Base-by-base conservation (phyloP, 352 stramenopile genomes). In the Phytophthora citricola region DNA sequence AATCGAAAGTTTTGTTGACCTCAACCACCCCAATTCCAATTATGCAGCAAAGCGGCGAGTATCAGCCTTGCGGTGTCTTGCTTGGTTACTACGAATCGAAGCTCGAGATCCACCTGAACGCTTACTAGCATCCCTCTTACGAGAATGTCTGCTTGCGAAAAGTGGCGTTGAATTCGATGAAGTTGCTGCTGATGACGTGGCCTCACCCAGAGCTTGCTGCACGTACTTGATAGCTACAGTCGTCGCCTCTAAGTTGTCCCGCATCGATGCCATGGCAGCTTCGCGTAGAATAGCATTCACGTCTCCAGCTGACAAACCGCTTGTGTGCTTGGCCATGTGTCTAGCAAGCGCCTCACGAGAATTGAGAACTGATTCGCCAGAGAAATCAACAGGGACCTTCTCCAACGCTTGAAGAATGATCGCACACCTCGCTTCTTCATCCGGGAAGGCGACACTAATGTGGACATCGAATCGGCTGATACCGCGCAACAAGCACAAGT, bases 381-480 rank as follows among this genome's bases (percentile, higher is more conserved):
- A 47, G 65, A 87, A 92, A 32, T 90, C 71, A 11, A 95, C 51
- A 10, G 85, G 83, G 40, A 93, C 74, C 20, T 71, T 66, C 34
- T 72, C 29, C 29, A 91, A 57, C 5, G 81, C 66, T 44, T 92
- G 74, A 15, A 73, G 44, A 22, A 89, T 80, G 49, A 93, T 78
- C 29, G 77, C 60, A 31, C 38, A 46, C 8, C 88, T 69, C 12
- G 88, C 84, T 22, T 77, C 58, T 59, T 82, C 81, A 40, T 89
- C 65, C 1, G 88, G 88, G 17, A 90, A 83, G 22, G 76, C 57
- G 12, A 95, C 71, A 11, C 79, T 55, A 50, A 95, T 89, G 36
- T 94, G 86, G 15, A 94, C 73, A 41, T 95, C 86, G 57, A 95
- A 95, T 29, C 88, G 88, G 39, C 88, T 95, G 62, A 22, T 22